Percentiles rank a stretch among this genome's conserved stretches.
phyloP scores from a whole-genome alignment of 768 basidiomycete genomes.

The Cyathus striatus region DNA sequence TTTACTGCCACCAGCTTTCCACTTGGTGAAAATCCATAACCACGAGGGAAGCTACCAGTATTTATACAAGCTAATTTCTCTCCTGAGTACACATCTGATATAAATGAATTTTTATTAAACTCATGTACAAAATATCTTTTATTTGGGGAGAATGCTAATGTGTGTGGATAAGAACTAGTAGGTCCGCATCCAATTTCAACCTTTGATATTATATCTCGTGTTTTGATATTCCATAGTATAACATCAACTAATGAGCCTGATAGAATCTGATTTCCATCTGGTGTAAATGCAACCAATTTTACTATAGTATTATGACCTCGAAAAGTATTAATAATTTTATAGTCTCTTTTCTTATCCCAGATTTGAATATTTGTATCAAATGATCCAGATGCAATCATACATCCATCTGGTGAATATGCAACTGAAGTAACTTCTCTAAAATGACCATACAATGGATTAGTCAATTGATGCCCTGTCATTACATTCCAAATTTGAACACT shows the following conservation, averaged over 20 bases:
- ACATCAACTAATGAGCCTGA: constrained; percentile 1
- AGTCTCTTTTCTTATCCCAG: constrained; percentile 31
- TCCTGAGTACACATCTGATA: constrained; percentile 2
- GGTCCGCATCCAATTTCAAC: too few relatives aligned
- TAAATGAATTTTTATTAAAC: too few relatives aligned
- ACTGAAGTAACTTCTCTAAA: constrained; percentile 15
- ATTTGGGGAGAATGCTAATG: too few relatives aligned
- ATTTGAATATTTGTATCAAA: constrained; percentile 46
- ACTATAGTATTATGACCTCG: constrained; percentile 3
- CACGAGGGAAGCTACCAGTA: not conserved
- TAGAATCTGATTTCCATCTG: constrained; percentile 13
- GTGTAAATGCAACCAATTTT: constrained; percentile 15
- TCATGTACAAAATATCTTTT: too few relatives aligned
- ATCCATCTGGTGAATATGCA: constrained; percentile 47
- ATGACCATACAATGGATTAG: constrained; percentile 7
- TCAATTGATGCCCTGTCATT: constrained; percentile 3
- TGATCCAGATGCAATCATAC: constrained; percentile 42
- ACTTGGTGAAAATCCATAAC: constrained; percentile 1
- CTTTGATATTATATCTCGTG: constrained; percentile 8
- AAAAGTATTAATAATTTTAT: not conserved
- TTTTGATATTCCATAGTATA: constrained; percentile 4
- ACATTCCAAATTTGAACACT: constrained; percentile 13
- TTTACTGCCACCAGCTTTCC: not conserved
- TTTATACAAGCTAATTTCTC: not conserved
- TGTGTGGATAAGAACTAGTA: too few relatives aligned